phyloP scores from a whole-genome alignment of 164 flowering plant genomes.

The Aristolochia contorta region DNA sequence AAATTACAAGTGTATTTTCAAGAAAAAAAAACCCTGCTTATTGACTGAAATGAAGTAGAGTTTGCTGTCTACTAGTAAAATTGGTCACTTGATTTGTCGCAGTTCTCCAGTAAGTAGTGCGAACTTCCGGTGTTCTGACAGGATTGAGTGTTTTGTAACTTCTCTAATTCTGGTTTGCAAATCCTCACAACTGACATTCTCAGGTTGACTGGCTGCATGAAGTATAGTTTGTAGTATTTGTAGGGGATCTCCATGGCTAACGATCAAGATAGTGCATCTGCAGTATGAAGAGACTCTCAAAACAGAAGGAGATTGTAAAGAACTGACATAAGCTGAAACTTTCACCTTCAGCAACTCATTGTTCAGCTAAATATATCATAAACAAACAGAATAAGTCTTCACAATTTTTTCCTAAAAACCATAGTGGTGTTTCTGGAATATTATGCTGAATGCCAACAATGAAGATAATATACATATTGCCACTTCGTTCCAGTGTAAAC shows the following conservation, averaged over 20 bases:
- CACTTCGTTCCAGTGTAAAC: no score
- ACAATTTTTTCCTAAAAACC: no score
- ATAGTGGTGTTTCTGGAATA: no score
- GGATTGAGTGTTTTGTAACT: slow-evolving; percentile 28
- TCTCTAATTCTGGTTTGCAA: slow-evolving; percentile 43
- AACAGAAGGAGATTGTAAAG: background rate
- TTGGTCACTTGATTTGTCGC: slow-evolving; percentile 24
- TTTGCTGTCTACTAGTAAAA: background rate
- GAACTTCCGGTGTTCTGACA: slow-evolving; percentile 76
- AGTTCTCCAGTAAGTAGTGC: slow-evolving; percentile 78
- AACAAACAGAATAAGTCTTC: no score
- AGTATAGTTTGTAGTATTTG: slow-evolving; percentile 79
- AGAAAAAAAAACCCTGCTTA: no score
- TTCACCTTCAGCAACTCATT: no score
- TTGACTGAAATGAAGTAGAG: background rate
- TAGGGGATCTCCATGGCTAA: slow-evolving; percentile 95
- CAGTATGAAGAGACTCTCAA: slow-evolving; percentile 6
- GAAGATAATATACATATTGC: no score
- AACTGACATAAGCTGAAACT: no score
- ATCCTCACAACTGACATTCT: slow-evolving; percentile 21
- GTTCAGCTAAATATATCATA: no score
- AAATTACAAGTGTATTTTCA: no score
- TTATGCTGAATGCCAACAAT: no score
- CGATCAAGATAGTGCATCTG: slow-evolving; percentile 69
- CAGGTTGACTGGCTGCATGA: slow-evolving; percentile 33